Percentiles rank a stretch among this genome's conserved stretches.
These are phyloP conservation scores for Pulveroboletus sp. DNA, from an alignment of 768 basidiomycete genomes.

Conservation along the genomic window DNA sequence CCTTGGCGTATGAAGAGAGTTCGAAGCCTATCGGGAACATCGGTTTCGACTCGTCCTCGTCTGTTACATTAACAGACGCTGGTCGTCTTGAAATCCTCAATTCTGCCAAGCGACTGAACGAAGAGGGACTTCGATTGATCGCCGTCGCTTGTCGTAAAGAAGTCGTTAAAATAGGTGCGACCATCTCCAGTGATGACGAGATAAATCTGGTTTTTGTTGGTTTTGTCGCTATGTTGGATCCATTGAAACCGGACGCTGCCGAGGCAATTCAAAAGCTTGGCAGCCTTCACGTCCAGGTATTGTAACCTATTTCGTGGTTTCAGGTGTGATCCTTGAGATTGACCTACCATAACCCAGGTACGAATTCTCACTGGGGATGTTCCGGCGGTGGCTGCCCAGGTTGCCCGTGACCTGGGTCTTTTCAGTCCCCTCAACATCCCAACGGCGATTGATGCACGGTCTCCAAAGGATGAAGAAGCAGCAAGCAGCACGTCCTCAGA, in stretches of 20 bases:
- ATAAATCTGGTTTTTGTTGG: constrained; percentile 28
- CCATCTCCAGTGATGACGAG: constrained; percentile 23
- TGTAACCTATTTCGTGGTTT: neutral
- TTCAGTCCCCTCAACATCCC: constrained; percentile 21
- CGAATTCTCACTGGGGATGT: constrained; percentile 35
- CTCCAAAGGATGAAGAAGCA: constrained; percentile 26
- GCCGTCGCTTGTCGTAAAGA: constrained; percentile 25
- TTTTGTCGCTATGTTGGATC: constrained; percentile 28
- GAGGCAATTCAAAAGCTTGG: constrained; percentile 28
- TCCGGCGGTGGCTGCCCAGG: constrained; percentile 34
- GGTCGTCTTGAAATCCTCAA: constrained; percentile 21
- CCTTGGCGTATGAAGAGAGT: constrained; percentile 15
- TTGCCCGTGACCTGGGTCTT: constrained; percentile 34
- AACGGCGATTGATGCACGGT: neutral
- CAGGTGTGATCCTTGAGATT: constrained; percentile 2
- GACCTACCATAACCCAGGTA: constrained; percentile 14
- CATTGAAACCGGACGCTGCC: constrained; percentile 30
- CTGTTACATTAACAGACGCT: constrained; percentile 12
- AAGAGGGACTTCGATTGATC: constrained; percentile 29
- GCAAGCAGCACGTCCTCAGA: constrained; percentile 1
- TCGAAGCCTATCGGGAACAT: constrained; percentile 9
- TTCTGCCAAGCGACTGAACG: constrained; percentile 27
- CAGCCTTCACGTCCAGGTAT: constrained; percentile 28
- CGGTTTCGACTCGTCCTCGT: constrained; percentile 17
- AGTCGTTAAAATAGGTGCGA: constrained; percentile 11